Evolutionary conservation across 176 grass and related monocot genomes (phyloP), one percentile per base, ranked within the genome.

Genomic region (Urochloa ruziziensis): DNA sequence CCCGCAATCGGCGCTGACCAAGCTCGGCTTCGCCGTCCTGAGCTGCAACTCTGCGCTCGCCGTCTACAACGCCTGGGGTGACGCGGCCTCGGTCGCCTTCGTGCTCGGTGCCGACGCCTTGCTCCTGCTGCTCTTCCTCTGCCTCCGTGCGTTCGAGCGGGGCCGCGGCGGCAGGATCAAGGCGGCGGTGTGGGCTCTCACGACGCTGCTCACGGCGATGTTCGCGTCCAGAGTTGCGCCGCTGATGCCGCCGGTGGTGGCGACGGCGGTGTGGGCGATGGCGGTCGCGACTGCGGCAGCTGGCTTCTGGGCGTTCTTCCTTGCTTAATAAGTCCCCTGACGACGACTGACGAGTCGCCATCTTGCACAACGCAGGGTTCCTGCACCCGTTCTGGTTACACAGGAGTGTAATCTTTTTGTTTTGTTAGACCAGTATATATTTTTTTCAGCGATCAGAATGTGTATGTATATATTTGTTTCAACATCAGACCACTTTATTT

Each of bases 191-290:
- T 84, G 82, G 82, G 19, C 19, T 2, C 74, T 84, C 37, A 39
- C 37, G 9, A 77, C 72, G 27, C 3, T 53, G 58, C 82, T 77
- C 30, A 65, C 71, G 1, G 42, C 10, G 1, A 77, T 67, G 82
- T 73, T 84, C 11, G 44, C 37, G 44, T 75, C 58, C 10, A 65
- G 43, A 71, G 82, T 61, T 12, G 58, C 69, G 21, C 60, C 60
- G 30, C 16, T 77, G 35, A 75, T 84, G 59, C 82, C 82, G 48
- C 13, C 35, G 43, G 7, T 21, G n/a, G 51, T 77, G n/a, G 74
- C 71, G 0, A 35, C 30, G 12, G 37, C 18, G 34, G 78, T 67
- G 5, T 81, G 78, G 78, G 19, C 11, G 13, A 68, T 81, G 42
- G 24, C 66, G 11, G 61, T 5, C 2, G 78, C 60, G 9, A 84